phyloP scores from a whole-genome alignment of 1,284 basidiomycete species.

The Termitomyces sp. region DNA sequence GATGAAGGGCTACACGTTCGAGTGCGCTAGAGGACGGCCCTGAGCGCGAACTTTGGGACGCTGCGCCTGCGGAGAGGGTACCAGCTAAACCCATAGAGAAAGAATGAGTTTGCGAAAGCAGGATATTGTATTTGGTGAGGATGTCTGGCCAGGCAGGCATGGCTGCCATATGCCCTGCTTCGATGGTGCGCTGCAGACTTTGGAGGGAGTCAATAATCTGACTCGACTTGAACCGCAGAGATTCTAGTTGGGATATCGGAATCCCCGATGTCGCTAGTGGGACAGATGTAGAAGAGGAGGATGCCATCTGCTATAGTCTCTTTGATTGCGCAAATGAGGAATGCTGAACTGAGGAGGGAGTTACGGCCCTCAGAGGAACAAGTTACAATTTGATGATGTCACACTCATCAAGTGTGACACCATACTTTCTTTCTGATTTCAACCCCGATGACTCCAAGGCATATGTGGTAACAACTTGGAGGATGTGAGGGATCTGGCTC shows the following conservation, averaged over 20 bases:
- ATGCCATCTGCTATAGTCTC: neutral
- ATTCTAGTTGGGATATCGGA: conserved; percentile 59
- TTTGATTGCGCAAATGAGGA: too few relatives aligned
- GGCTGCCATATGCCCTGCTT: conserved; percentile 44
- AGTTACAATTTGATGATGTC: too few relatives aligned
- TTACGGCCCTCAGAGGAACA: too few relatives aligned
- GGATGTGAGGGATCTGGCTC: too few relatives aligned
- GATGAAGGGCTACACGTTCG: conserved; percentile 64
- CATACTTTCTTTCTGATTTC: too few relatives aligned
- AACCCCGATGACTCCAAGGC: too few relatives aligned
- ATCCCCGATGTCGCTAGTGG: conserved; percentile 27
- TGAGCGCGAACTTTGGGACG: conserved; percentile 11
- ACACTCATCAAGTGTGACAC: too few relatives aligned
- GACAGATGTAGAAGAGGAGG: conserved; percentile 2
- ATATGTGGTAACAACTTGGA: too few relatives aligned
- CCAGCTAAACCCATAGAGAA: conserved; percentile 53
- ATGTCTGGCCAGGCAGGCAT: conserved; percentile 81
- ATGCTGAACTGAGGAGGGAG: too few relatives aligned
- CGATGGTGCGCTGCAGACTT: conserved; percentile 56
- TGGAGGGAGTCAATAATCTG: conserved; percentile 74
- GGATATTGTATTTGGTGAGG: conserved; percentile 74
- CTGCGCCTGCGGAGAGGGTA: conserved; percentile 32
- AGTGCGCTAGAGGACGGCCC: conserved; percentile 38
- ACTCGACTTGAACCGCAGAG: conserved; percentile 64
- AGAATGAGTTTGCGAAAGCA: conserved; percentile 73